phyloP scores from a whole-genome alignment of 495 filamentous ascomycete genomes.

The Rusavskia elegans region DNA sequence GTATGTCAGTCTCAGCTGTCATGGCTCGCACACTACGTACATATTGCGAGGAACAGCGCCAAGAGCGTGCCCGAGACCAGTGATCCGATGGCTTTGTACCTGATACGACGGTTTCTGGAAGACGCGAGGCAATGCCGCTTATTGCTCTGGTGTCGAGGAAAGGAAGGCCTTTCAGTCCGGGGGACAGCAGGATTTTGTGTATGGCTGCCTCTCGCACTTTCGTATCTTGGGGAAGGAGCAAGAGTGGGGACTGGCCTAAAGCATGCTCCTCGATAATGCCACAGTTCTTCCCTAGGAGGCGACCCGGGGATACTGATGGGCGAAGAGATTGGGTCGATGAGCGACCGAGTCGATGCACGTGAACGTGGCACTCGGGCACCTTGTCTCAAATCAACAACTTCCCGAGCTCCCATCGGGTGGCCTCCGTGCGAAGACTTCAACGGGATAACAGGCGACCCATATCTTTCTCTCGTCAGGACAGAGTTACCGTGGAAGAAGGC shows the following conservation, averaged over 20 bases:
- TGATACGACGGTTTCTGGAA: conserved; percentile 33
- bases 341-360: conserved; percentile 10
- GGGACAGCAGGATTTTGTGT: neutral
- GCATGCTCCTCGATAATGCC: conserved; percentile 5
- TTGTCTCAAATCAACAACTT: neutral
- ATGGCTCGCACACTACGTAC: conserved; percentile 24
- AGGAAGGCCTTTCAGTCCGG: neutral
- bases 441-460: neutral
- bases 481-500: conserved; percentile 1
- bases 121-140: conserved; percentile 33
- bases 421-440: conserved; percentile 1
- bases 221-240: neutral
- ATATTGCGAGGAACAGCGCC: conserved; percentile 36
- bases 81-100: conserved; percentile 39
- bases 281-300: conserved; percentile 4
- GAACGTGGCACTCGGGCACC: conserved; percentile 2
- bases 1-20: conserved; percentile 5
- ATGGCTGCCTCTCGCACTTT: neutral
- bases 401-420: neutral
- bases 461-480: neutral
- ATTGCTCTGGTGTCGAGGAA: neutral
- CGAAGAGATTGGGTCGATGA: conserved; percentile 13
- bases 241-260: neutral
- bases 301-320: conserved; percentile 2
- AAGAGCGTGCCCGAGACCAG: conserved; percentile 40